These are phyloP conservation scores for Leucogyrophana mollusca DNA, from an alignment of 768 basidiomycete species.

Conservation along the genomic window DNA sequence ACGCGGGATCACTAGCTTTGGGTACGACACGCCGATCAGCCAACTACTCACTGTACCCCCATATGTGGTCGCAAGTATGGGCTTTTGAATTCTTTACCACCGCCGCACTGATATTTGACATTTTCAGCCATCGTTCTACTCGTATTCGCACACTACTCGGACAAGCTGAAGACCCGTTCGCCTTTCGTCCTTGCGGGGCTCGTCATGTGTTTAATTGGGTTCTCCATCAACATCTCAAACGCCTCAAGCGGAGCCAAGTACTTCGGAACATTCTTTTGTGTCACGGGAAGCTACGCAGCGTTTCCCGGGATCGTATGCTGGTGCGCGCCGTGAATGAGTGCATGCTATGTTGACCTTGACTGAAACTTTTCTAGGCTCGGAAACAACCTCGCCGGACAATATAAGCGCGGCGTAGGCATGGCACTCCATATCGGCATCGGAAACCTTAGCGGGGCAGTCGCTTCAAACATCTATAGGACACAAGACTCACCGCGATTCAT, in stretches of 20 bases:
- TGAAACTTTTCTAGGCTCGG: conserved; percentile 5
- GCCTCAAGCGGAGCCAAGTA: conserved; percentile 57
- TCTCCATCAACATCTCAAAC: conserved; percentile 56
- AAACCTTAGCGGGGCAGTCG: conserved; percentile 64
- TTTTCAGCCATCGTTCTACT: conserved; percentile 49
- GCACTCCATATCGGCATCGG: conserved; percentile 34
- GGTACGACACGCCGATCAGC: conserved; percentile 49
- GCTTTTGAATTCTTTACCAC: not conserved
- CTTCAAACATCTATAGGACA: conserved; percentile 59
- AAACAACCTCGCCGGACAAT: conserved; percentile 13
- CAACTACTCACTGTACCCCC: conserved; percentile 69
- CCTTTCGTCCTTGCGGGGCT: conserved; percentile 57
- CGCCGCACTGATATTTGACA: not conserved
- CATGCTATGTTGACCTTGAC: not conserved
- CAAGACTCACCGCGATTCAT: conserved; percentile 60
- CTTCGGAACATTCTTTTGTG: conserved; percentile 65
- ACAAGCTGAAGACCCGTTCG: conserved; percentile 49
- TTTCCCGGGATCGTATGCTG: conserved; percentile 61
- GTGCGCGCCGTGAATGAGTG: conserved; percentile 28
- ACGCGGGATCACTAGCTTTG: conserved; percentile 43
- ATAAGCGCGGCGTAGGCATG: conserved; percentile 8
- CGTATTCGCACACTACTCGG: conserved; percentile 54
- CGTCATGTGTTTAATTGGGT: conserved; percentile 51
- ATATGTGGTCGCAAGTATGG: conserved; percentile 57
- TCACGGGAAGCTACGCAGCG: conserved; percentile 55